These are phyloP conservation scores for Heimioporus sp. DNA, from an alignment of 768 basidiomycete species.

Conservation along the genomic window DNA sequence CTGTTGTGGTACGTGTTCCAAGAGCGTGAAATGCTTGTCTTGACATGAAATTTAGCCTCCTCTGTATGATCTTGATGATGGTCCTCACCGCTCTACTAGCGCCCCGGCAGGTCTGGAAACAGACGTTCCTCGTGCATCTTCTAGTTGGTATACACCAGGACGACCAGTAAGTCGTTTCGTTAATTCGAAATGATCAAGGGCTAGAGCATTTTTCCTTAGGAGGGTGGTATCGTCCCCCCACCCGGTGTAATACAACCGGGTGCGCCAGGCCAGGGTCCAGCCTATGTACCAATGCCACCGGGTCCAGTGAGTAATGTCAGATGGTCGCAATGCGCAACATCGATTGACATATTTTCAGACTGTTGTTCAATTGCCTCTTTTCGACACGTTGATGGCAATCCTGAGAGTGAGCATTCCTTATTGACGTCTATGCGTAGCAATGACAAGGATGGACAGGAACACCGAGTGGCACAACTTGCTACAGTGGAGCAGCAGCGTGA, in stretches of 20 bases:
- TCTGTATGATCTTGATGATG: conserved; percentile 14
- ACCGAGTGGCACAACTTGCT: conserved; percentile 68
- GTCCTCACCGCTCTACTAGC: conserved; percentile 21
- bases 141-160: conserved; percentile 24
- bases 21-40: not conserved
- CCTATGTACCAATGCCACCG: conserved; percentile 46
- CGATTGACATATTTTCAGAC: conserved; percentile 38
- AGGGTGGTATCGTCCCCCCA: conserved; percentile 19
- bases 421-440: not conserved
- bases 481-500: conserved; percentile 79
- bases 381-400: conserved; percentile 69
- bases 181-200: not conserved
- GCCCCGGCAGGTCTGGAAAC: conserved; percentile 21
- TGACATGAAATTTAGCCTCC: conserved; percentile 15
- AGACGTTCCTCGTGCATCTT: conserved; percentile 11
- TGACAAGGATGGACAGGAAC: conserved; percentile 50
- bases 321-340: not conserved
- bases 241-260: conserved; percentile 24
- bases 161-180: conserved; percentile 15
- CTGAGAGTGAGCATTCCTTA: conserved; percentile 47
- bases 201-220: conserved; percentile 11
- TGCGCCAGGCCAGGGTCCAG: conserved; percentile 25
- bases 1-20: conserved; percentile 16
- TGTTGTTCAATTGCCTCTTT: conserved; percentile 60
- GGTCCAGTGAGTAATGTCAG: conserved; percentile 46